These are phyloP conservation scores for Kingdonia uniflora DNA, from an alignment of 164 flowering plant genomes.

Conservation along the genomic window DNA sequence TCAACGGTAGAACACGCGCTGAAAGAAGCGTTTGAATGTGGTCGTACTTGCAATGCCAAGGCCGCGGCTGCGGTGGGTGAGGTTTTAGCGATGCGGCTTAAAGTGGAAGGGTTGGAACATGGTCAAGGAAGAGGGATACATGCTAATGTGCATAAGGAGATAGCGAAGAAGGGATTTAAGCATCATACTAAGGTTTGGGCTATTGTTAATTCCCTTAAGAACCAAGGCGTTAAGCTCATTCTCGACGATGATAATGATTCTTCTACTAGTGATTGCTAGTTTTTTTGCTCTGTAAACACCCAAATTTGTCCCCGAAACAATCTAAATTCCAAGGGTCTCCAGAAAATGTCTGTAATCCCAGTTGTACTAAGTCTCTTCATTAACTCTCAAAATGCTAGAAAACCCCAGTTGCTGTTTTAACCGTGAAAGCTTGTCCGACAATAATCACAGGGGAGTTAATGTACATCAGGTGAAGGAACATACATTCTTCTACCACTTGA, in stretches of 20 bases:
- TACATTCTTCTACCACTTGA: too few species aligned
- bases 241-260: constrained; percentile 30
- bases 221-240: constrained; percentile 58
- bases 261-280: background rate
- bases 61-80: constrained; percentile 83
- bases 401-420: too few species aligned
- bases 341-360: too few species aligned
- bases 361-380: too few species aligned
- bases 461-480: too few species aligned
- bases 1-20: constrained; percentile 85
- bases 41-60: constrained; percentile 84
- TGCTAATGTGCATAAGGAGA: constrained; percentile 57
- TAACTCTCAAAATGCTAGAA: too few species aligned
- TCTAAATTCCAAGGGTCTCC: too few species aligned
- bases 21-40: constrained; percentile 57
- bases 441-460: too few species aligned
- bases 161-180: constrained; percentile 72
- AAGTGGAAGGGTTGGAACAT: constrained; percentile 75
- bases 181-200: constrained; percentile 77
- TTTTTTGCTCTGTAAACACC: too few species aligned
- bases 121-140: constrained; percentile 70
- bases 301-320: too few species aligned
- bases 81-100: constrained; percentile 86
- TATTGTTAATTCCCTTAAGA: constrained; percentile 67
- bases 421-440: too few species aligned